phyloP scores from a whole-genome alignment of 352 stramenopile species.

The Pythium catenulatum region DNA sequence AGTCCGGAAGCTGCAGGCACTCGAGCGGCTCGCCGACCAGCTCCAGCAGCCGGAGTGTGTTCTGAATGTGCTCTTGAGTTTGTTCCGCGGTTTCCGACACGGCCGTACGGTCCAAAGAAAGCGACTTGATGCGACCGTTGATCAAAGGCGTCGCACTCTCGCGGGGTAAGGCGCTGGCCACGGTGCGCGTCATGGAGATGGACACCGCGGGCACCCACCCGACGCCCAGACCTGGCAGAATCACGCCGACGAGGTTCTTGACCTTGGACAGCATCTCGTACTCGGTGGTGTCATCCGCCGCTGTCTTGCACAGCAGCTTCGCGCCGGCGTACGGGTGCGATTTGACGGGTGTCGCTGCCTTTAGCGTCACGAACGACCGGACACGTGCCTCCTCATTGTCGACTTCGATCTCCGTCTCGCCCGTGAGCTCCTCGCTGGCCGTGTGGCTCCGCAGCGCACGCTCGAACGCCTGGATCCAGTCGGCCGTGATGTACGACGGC shows the following conservation, averaged over 20 bases:
- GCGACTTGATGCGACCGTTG: background rate
- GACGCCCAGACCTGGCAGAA: slow-evolving; percentile 65
- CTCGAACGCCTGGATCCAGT: slow-evolving; percentile 7
- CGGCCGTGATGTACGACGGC: background rate
- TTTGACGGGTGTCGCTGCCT: slow-evolving; percentile 8
- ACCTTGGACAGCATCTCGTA: slow-evolving; percentile 61
- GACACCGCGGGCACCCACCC: slow-evolving; percentile 53
- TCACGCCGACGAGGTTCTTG: slow-evolving; percentile 58
- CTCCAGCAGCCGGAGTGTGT: background rate
- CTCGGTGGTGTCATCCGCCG: slow-evolving; percentile 17
- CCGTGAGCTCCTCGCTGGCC: background rate
- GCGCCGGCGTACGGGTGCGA: background rate
- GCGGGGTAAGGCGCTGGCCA: background rate
- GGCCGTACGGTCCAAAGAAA: background rate
- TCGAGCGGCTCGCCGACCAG: slow-evolving; percentile 11
- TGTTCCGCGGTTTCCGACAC: background rate
- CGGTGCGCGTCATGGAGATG: background rate
- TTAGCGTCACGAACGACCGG: background rate
- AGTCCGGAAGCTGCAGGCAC: background rate
- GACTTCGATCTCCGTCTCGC: background rate
- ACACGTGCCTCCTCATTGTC: background rate
- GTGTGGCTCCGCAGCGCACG: background rate
- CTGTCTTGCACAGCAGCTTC: slow-evolving; percentile 11
- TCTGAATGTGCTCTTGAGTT: background rate
- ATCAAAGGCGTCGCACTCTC: background rate